Conservation (phyloP, 2,329 filamentous ascomycete genomes). For the Fusarium proliferatum region DNA sequence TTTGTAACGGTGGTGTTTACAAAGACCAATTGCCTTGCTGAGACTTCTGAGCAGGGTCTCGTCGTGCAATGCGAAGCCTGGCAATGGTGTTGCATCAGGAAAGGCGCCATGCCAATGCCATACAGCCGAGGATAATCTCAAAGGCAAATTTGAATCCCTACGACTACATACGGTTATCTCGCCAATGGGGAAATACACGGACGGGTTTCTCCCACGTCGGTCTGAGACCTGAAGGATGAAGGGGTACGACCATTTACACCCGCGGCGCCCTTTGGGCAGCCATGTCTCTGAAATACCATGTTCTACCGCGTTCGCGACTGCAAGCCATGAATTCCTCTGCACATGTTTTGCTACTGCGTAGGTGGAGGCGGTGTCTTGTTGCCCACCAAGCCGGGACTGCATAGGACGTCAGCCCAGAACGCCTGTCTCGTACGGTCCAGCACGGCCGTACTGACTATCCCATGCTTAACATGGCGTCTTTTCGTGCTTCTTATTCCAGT, state of each 20-base stretch:
- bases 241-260: constrained; percentile 3
- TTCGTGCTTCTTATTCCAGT: constrained; percentile 2
- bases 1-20: constrained; percentile 17
- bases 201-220: constrained; percentile 6
- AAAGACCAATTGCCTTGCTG: constrained; percentile 13
- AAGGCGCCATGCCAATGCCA: constrained; percentile 9
- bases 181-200: constrained; percentile 27
- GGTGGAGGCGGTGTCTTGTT: constrained; percentile 8
- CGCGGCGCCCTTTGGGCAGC: constrained; percentile 1
- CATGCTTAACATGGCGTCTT: constrained; percentile 5
- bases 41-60: constrained; percentile 8
- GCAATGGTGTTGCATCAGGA: constrained; percentile 24
- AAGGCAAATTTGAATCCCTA: background rate
- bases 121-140: background rate
- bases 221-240: constrained; percentile 15
- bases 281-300: constrained; percentile 31
- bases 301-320: constrained; percentile 25
- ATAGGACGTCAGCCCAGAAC: constrained; percentile 22
- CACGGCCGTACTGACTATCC: background rate
- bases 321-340: constrained; percentile 33
- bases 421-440: constrained; percentile 7
- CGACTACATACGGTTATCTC: constrained; percentile 14
- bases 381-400: constrained; percentile 15
- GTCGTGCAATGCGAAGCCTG: constrained; percentile 23
- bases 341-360: constrained; percentile 12